phyloP scores from a whole-genome alignment of 225 moss, liverwort and hornwort species.

The Asterella californica region DNA sequence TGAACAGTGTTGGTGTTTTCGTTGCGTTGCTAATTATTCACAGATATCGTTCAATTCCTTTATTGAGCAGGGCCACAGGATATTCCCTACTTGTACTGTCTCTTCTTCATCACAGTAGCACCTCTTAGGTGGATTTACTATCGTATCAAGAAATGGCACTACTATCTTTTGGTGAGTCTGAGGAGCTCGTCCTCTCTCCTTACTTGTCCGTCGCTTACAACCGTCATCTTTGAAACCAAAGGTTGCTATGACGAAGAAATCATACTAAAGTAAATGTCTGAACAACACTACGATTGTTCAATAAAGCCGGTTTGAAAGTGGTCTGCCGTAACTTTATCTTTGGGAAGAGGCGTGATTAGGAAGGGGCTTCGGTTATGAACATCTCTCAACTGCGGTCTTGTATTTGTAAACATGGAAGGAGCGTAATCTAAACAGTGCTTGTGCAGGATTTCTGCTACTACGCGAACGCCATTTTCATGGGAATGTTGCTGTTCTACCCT shows the following conservation, averaged over 20 bases:
- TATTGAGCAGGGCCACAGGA: constrained; percentile 70
- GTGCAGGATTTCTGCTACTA: constrained; percentile 98
- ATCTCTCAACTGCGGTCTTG: too few species aligned
- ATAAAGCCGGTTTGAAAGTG: neutral
- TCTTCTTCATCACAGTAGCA: constrained; percentile 83
- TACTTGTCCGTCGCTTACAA: neutral
- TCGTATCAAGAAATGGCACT: constrained; percentile 98
- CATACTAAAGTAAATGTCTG: neutral
- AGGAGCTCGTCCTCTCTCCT: too few species aligned
- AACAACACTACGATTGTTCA: neutral
- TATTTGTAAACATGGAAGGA: neutral
- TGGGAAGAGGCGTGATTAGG: too few species aligned
- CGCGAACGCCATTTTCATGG: constrained; percentile 91
- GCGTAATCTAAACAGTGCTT: neutral
- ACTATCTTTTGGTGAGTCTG: constrained; percentile 56
- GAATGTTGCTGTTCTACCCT: constrained; percentile 89
- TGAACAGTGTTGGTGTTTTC: neutral
- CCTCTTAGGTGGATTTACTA: constrained; percentile 97
- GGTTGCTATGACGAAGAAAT: too few species aligned
- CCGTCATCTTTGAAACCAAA: too few species aligned
- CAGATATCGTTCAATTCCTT: neutral
- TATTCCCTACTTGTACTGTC: constrained; percentile 85
- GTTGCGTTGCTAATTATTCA: neutral
- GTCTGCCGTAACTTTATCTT: neutral
- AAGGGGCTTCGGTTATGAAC: too few species aligned